Evolutionary conservation across 2,329 filamentous ascomycete genomes (phyloP).

Genomic region (Cadophora luteo-olivacea): DNA sequence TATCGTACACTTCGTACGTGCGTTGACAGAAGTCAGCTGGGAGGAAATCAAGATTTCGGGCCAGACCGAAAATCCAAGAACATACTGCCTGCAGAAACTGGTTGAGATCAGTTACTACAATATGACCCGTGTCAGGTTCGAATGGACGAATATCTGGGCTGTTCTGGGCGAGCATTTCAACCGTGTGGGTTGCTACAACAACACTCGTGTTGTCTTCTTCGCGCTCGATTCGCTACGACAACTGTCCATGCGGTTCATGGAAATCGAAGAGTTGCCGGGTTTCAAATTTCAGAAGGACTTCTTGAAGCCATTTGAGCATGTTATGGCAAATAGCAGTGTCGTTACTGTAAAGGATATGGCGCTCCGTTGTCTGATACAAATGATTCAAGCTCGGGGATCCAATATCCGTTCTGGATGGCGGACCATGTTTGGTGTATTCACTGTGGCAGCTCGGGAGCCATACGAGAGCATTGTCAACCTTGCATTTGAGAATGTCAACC

Average conservation of each 20-base stretch:
- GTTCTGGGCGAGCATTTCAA: conserved; percentile 99
- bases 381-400: conserved; percentile 96
- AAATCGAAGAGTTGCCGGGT: conserved; percentile 94
- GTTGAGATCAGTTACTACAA: conserved; percentile 99
- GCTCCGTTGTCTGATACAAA: conserved; percentile 93
- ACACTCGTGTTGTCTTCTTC: conserved; percentile 97
- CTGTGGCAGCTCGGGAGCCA: conserved; percentile 89
- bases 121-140: conserved; percentile 97
- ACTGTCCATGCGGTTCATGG: conserved; percentile 98
- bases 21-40: conserved; percentile 96
- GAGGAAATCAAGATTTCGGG: conserved; percentile 98
- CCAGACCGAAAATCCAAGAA: conserved; percentile 92
- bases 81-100: conserved; percentile 96
- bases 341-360: conserved; percentile 98
- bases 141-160: conserved; percentile 98
- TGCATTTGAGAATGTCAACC: conserved; percentile 94
- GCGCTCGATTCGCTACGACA: conserved; percentile 94
- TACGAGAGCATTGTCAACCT: conserved; percentile 96
- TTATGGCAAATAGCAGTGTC: conserved; percentile 90
- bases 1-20: conserved; percentile 93
- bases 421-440: conserved; percentile 99
- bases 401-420: conserved; percentile 98
- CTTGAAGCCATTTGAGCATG: conserved; percentile 96
- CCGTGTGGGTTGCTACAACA: conserved; percentile 93
- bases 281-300: conserved; percentile 99